Percentiles rank a stretch among this genome's conserved stretches.
These are phyloP conservation scores for Adansonia gregorii DNA, from an alignment of 441 rosid genomes.

Conservation along the genomic window DNA sequence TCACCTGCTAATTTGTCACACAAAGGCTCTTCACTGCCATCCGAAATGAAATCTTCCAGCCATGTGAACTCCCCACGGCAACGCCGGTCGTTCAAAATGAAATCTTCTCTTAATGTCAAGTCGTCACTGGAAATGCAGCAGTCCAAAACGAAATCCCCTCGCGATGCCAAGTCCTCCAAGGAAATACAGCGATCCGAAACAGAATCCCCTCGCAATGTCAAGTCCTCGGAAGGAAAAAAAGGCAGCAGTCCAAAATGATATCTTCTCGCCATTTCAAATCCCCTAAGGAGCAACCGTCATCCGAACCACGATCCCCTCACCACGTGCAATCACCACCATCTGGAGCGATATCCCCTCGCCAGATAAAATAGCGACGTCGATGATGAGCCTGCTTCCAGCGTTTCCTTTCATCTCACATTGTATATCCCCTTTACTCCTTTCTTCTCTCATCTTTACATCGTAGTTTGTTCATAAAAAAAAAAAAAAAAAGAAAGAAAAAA, in stretches of 20 bases:
- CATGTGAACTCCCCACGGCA: not conserved
- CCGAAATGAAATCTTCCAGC: slow-evolving; percentile 1
- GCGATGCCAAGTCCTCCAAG: too few species aligned
- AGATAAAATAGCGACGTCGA: slow-evolving; percentile 3
- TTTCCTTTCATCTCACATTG: slow-evolving; percentile 6
- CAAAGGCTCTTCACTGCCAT: slow-evolving; percentile 23
- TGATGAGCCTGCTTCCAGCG: not conserved
- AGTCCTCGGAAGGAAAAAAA: not conserved
- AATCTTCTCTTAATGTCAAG: not conserved
- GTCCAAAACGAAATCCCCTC: too few species aligned
- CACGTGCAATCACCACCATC: not conserved
- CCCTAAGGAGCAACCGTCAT: not conserved
- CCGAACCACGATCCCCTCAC: too few species aligned
- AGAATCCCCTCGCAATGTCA: too few species aligned
- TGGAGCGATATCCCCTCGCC: not conserved
- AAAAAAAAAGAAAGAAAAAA: not conserved
- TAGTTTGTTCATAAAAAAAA: not conserved
- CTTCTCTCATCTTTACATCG: not conserved
- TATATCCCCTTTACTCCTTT: slow-evolving; percentile 14
- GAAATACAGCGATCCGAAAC: too few species aligned
- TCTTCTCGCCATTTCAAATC: not conserved
- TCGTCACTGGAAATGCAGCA: not conserved
- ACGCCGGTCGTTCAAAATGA: not conserved
- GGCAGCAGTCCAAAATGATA: not conserved
- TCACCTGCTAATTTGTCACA: slow-evolving; percentile 23